phyloP scores from a whole-genome alignment of 371 early-diverging fungal genomes.

The Dichotomocladium elegans region DNA sequence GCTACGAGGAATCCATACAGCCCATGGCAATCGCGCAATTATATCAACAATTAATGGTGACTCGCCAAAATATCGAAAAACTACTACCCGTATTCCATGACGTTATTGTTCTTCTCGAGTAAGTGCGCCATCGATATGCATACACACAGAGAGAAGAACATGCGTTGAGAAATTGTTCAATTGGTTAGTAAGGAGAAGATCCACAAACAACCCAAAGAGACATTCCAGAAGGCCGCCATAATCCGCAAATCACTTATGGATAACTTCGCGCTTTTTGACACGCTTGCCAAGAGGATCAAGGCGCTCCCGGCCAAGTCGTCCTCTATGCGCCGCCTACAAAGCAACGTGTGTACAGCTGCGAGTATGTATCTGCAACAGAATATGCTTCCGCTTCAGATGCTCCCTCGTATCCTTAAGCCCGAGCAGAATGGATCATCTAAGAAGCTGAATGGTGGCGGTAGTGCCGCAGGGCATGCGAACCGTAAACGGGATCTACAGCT shows the following conservation, averaged over 20 bases:
- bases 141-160: no score
- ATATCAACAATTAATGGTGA: constrained; percentile 38
- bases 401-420: constrained; percentile 64
- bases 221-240: constrained; percentile 51
- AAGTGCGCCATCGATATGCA: constrained; percentile 1
- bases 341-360: constrained; percentile 66
- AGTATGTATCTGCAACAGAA: constrained; percentile 79
- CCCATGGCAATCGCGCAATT: constrained; percentile 44
- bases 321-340: constrained; percentile 59
- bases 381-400: constrained; percentile 84
- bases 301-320: constrained; percentile 44
- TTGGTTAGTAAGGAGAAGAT: constrained; percentile 38
- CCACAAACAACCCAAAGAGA: constrained; percentile 46
- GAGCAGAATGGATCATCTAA: constrained; percentile 8
- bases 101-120: constrained; percentile 54
- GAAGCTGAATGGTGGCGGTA: constrained; percentile 1
- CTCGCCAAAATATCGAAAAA: constrained; percentile 48
- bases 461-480: no score
- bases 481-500: constrained; percentile 35
- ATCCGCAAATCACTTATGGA: constrained; percentile 63
- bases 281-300: constrained; percentile 58
- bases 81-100: constrained; percentile 58
- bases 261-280: constrained; percentile 60
- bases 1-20: constrained; percentile 39
- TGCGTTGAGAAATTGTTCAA: background rate